Evolutionary conservation across 768 basidiomycete genomes (phyloP), one percentile per base, ranked within the genome.

Genomic region (Boletus sp.): DNA sequence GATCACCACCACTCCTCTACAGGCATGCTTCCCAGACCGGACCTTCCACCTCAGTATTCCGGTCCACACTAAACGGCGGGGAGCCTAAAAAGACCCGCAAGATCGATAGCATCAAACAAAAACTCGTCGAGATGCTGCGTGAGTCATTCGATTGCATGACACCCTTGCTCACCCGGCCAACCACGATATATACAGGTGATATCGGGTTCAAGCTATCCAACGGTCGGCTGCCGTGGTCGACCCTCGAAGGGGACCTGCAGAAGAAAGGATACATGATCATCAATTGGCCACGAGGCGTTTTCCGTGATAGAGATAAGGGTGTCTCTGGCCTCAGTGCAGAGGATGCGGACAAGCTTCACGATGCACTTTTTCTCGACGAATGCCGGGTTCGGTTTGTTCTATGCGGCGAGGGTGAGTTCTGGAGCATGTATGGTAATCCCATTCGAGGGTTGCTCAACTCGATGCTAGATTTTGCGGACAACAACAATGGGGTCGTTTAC

Each of bases 61-160:
- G 39, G 37, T 43, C 25, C 3, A 27, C 37, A 13, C 4, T 33
- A 13, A 51, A 27, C n/a, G n/a, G n/a, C 7, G 15, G 7, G 1
- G 34, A 48, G 11, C 2, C 4, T 14, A 39, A 33, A 17, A 53
- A 47, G 19, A 47, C 17, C 1, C 45, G 27, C 3, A 55, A 34
- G 41, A 45, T 53, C 3, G 43, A 56, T 10, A 15, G 17, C 17
- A 54, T 62, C 32, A 56, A 47, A 15, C 2, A 43, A 13, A 50
- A 23, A 29, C 44, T 52, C 3, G 21, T 54, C 6, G 40, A 32
- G 0, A 61, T 57, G 57, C 54, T 61, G n/a, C 54, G 54, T 55
- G 13, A 37, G 60, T 50, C 11, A 2, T 42, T 10, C 19, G 14
- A 6, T 29, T 29, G 7, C 14, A 21, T 11, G 4, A 4, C 13